These are phyloP conservation scores for Aspergillus arachidicola DNA, from an alignment of 2,329 filamentous ascomycete species.

Conservation along the genomic window DNA sequence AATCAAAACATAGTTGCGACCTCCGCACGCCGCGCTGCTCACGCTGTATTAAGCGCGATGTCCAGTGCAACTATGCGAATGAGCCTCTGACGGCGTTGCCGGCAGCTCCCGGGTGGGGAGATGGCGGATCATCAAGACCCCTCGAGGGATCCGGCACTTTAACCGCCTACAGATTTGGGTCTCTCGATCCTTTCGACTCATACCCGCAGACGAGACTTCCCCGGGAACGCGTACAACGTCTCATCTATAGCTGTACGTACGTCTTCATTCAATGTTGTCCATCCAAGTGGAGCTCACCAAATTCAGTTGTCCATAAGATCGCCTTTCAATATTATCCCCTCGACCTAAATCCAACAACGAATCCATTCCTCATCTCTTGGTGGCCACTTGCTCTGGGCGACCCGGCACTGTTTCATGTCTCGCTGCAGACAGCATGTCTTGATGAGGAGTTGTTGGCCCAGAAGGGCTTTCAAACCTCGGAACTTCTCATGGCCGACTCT, in stretches of 20 bases:
- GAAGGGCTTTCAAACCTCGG: conserved; percentile 57
- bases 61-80: conserved; percentile 57
- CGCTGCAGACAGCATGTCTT: conserved; percentile 60
- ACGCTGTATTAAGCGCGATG: conserved; percentile 54
- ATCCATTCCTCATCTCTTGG: conserved; percentile 63
- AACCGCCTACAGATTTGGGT: conserved; percentile 34
- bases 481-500: conserved; percentile 61
- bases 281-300: conserved; percentile 17
- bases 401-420: conserved; percentile 61
- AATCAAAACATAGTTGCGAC: conserved; percentile 59
- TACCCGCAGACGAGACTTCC: conserved; percentile 58
- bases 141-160: conserved; percentile 15
- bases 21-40: conserved; percentile 58
- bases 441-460: conserved; percentile 57
- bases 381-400: conserved; percentile 61
- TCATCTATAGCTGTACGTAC: conserved; percentile 59
- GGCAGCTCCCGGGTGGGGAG: conserved; percentile 15
- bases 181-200: conserved; percentile 59
- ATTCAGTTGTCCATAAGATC: conserved; percentile 57
- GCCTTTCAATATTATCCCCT: conserved; percentile 64
- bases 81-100: conserved; percentile 47
- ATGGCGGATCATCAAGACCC: conserved; percentile 11
- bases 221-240: conserved; percentile 53
- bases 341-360: conserved; percentile 55
- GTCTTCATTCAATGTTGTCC: not conserved